Evolutionary conservation across 176 grass and related monocot species (phyloP).

Genomic region (Typha latifolia): DNA sequence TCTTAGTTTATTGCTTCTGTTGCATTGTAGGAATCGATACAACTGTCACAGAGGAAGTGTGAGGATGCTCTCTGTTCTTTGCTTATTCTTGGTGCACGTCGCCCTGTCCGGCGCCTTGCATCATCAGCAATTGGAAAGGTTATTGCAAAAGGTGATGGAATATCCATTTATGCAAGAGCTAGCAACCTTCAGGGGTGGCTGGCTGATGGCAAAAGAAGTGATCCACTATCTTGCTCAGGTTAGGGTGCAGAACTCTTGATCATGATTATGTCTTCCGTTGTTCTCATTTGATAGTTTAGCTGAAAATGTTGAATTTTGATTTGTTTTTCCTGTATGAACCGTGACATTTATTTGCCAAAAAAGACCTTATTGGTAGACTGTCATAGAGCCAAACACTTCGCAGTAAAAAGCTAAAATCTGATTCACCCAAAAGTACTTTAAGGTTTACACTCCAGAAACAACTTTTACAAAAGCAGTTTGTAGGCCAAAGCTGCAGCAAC

Average conservation of each 20-base stretch:
- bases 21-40: conserved; percentile 84
- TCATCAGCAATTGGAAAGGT: conserved; percentile 77
- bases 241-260: conserved; percentile 22
- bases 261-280: background rate
- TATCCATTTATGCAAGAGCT: conserved; percentile 88
- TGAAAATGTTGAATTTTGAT: background rate
- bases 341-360: background rate
- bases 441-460: too few relatives aligned
- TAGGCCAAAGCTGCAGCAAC: too few relatives aligned
- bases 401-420: too few relatives aligned
- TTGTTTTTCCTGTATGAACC: background rate
- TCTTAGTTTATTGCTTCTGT: background rate
- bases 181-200: conserved; percentile 88
- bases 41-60: conserved; percentile 89
- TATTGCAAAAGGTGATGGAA: conserved; percentile 80
- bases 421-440: too few relatives aligned
- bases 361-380: background rate
- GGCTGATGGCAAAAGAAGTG: conserved; percentile 76
- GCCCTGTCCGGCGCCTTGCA: conserved; percentile 69
- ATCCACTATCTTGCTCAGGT: conserved; percentile 81
- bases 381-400: too few relatives aligned
- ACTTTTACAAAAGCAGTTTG: too few relatives aligned
- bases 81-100: conserved; percentile 62
- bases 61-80: conserved; percentile 95
- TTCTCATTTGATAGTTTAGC: background rate